These are phyloP conservation scores for Aspergillus nanangensis DNA, from an alignment of 495 filamentous ascomycete species.

Conservation along the genomic window DNA sequence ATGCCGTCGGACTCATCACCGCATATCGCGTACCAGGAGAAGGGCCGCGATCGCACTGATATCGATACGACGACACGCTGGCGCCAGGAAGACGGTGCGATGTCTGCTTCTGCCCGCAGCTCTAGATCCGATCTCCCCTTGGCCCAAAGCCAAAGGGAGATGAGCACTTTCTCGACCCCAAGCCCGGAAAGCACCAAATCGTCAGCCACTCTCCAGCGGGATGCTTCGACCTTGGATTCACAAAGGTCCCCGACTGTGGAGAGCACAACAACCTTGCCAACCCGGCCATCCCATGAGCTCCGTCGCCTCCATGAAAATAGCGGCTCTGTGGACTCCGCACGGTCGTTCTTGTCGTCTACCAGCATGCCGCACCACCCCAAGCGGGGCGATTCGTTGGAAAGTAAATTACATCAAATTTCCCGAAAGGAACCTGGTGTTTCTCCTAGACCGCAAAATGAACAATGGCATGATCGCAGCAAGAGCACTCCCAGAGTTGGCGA, in stretches of 20 bases:
- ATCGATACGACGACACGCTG: slow-evolving; percentile 35
- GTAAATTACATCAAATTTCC: slow-evolving; percentile 26
- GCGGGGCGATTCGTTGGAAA: slow-evolving; percentile 55
- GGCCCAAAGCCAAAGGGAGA: slow-evolving; percentile 19
- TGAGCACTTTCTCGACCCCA: slow-evolving; percentile 29
- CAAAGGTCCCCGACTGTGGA: slow-evolving; percentile 18
- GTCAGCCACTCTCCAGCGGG: slow-evolving; percentile 20
- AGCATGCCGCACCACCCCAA: slow-evolving; percentile 40
- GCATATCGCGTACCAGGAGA: slow-evolving; percentile 90
- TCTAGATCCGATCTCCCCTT: slow-evolving; percentile 54
- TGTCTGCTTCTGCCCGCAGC: slow-evolving; percentile 52
- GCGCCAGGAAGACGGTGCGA: slow-evolving; percentile 33
- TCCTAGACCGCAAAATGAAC: slow-evolving; percentile 18
- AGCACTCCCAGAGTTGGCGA: slow-evolving; percentile 18
- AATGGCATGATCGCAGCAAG: slow-evolving; percentile 14
- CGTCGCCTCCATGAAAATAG: slow-evolving; percentile 35
- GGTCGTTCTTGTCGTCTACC: slow-evolving; percentile 22
- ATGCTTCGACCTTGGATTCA: slow-evolving; percentile 17
- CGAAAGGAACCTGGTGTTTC: slow-evolving; percentile 33
- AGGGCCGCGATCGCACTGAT: slow-evolving; percentile 56
- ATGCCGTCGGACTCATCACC: slow-evolving; percentile 52
- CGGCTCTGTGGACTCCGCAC: slow-evolving; percentile 29
- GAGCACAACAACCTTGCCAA: slow-evolving; percentile 22
- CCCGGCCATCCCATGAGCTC: slow-evolving; percentile 34
- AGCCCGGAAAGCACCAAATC: slow-evolving; percentile 32